Conservation (phyloP, 139 green algal species). For the Chlorella sp. region DNA sequence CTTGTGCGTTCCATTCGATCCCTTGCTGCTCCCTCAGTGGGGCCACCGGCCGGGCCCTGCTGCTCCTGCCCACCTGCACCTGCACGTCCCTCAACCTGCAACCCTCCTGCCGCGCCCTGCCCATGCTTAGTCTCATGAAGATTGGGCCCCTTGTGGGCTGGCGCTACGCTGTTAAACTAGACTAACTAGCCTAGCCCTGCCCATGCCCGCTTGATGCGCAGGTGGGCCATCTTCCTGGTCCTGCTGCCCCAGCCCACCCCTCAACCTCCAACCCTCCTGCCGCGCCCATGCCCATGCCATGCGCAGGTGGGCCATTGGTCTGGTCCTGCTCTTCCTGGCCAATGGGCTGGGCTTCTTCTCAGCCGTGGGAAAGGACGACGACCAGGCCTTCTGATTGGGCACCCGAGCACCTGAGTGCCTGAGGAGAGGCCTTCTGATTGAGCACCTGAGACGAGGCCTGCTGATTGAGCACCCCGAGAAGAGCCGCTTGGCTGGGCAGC, state of each 20-base stretch:
- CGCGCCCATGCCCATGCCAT: not conserved
- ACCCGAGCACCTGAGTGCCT: not conserved
- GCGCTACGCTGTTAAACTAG: too few relatives aligned
- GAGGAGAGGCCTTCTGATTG: not conserved
- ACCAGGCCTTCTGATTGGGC: conserved; percentile 7
- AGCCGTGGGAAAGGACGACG: not conserved
- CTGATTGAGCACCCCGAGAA: too few relatives aligned
- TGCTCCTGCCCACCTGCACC: not conserved
- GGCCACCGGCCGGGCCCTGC: not conserved
- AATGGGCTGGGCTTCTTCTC: not conserved
- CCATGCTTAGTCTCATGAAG: not conserved
- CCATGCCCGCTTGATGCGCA: not conserved
- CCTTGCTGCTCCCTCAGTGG: too few relatives aligned
- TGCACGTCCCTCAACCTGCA: not conserved
- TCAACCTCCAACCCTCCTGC: not conserved
- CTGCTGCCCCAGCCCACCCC: not conserved
- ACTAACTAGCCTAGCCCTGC: too few relatives aligned
- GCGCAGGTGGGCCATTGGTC: conserved; percentile 11
- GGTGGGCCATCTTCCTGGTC: not conserved
- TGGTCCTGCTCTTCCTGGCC: not conserved
- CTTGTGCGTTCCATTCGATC: too few relatives aligned
- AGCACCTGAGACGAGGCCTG: too few relatives aligned
- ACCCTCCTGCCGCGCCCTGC: not conserved
- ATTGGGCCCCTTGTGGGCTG: too few relatives aligned
- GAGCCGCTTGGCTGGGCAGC: too few relatives aligned